Base-by-base conservation (phyloP, 192 early-diverging fungal species). In the Anaeromyces robustus region DNA sequence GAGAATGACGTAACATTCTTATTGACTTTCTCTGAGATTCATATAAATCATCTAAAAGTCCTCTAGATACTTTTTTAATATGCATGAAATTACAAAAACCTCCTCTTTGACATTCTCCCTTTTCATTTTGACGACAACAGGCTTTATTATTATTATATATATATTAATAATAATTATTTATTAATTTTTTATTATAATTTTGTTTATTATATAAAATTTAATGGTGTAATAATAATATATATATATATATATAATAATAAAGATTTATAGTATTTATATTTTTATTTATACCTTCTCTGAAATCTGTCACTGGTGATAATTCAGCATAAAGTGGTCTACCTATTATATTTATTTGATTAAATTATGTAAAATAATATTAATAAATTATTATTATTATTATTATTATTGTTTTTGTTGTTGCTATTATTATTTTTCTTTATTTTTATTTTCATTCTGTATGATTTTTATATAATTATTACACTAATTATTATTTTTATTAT, bases 41-140 rank as follows among this genome's bases (percentile, higher is more conserved):
- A 81, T 89, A 92, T 30, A 99, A 86, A n/a, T 95, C 94, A 82
- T 92, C 88, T 81, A 90, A 89, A 79, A 99, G 84, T 77, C 86
- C 83, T 77, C 92, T 87, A n/a, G 92, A 89, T 12, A 96, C 94
- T 78, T 92, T 89, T 81, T 96, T 95, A 59, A 99, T 87, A 87
- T 99, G 98, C 98, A 99, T 98, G 88, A 99, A 99, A 87, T 98
- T 99, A 88, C 98, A 99, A 82, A 96, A 92, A 13, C 97, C 97
- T 30, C 96, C 96, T 19, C 96, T 93, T 83, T 92, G 95, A 88
- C 97, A 99, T 85, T 97, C 95, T 79, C 91, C 87, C 77, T 89
- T 95, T 83, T 99, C 97, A 85, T 99, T 94, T 85, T 98, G 97
- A 31, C 96, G 92, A 85, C 97, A 99, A 85, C 96, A 97, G 3